Percentiles rank a stretch among this genome's conserved stretches.
Evolutionary conservation across 148 eudicot genomes (phyloP).

Genomic region (Chenopodium formosanum): DNA sequence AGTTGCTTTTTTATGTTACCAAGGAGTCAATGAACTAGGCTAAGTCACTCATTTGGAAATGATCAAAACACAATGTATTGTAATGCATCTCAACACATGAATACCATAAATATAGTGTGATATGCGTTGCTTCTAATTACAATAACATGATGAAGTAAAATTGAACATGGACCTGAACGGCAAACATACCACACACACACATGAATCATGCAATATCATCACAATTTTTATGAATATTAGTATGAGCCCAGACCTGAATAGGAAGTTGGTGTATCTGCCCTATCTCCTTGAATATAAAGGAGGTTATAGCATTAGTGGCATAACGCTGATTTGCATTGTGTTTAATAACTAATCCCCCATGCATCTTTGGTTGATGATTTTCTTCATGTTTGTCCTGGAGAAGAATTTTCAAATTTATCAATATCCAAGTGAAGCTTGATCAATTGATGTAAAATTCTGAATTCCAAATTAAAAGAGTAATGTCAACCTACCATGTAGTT

Average conservation of each 20-base stretch:
- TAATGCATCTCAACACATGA: too few relatives aligned
- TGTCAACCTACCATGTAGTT: constrained; percentile 69
- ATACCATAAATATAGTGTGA: too few relatives aligned
- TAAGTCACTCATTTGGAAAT: too few relatives aligned
- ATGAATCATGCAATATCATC: neutral
- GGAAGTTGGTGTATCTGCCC: constrained; percentile 75
- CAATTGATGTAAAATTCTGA: neutral
- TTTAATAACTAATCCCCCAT: constrained; percentile 88
- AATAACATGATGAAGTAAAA: too few relatives aligned
- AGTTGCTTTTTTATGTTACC: too few relatives aligned
- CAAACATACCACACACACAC: neutral
- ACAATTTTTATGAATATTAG: neutral
- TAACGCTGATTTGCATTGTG: constrained; percentile 98
- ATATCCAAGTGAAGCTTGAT: neutral
- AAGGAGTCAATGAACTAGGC: too few relatives aligned
- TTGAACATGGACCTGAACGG: too few relatives aligned
- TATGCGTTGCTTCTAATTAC: too few relatives aligned
- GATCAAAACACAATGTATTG: too few relatives aligned
- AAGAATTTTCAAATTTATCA: neutral
- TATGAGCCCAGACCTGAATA: constrained; percentile 56
- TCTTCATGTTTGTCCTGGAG: constrained; percentile 95
- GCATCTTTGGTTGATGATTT: constrained; percentile 96
- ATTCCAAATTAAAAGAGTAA: neutral
- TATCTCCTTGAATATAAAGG: constrained; percentile 90
- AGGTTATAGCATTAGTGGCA: constrained; percentile 93